Evolutionary conservation across 768 basidiomycete species (phyloP).

Genomic region (Kwoniella botswanensis): DNA sequence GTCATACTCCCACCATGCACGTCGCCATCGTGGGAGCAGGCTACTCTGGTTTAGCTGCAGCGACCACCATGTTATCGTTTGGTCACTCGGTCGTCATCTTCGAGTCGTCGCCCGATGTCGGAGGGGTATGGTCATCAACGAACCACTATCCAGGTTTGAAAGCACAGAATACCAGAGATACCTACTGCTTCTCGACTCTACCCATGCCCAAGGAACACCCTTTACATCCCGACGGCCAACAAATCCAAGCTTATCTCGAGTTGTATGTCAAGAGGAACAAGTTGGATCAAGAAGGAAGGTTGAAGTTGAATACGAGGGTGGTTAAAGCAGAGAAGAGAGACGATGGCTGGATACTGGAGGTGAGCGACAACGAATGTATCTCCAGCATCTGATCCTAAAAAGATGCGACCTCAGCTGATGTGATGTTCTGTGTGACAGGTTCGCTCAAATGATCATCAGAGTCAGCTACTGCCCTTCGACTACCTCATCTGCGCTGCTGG

Average conservation of each 20-base stretch:
- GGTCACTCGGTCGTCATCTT: conserved; percentile 10
- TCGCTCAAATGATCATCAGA: not conserved
- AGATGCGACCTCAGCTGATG: no score
- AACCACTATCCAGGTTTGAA: conserved; percentile 12
- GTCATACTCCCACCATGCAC: not conserved
- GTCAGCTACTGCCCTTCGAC: conserved; percentile 2
- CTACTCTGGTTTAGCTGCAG: conserved; percentile 9
- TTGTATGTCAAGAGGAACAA: conserved; percentile 3
- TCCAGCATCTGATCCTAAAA: no score
- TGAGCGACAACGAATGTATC: not conserved
- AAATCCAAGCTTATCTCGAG: conserved; percentile 13
- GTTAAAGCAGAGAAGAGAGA: conserved; percentile 5
- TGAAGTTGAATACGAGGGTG: conserved; percentile 13
- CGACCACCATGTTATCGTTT: conserved; percentile 1
- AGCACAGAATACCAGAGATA: conserved; percentile 1
- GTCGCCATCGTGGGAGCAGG: conserved; percentile 6
- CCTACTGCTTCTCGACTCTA: conserved; percentile 11
- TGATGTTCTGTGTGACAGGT: not conserved
- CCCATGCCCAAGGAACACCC: conserved; percentile 9
- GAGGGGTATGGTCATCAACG: conserved; percentile 10
- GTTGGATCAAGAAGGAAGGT: conserved; percentile 5
- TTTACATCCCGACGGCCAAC: conserved; percentile 1
- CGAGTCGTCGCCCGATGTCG: conserved; percentile 9
- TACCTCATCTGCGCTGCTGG: conserved; percentile 13
- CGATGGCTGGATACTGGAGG: conserved; percentile 3